Base-by-base conservation (phyloP, 2,329 filamentous ascomycete genomes). In the Aspergillus sp. region DNA sequence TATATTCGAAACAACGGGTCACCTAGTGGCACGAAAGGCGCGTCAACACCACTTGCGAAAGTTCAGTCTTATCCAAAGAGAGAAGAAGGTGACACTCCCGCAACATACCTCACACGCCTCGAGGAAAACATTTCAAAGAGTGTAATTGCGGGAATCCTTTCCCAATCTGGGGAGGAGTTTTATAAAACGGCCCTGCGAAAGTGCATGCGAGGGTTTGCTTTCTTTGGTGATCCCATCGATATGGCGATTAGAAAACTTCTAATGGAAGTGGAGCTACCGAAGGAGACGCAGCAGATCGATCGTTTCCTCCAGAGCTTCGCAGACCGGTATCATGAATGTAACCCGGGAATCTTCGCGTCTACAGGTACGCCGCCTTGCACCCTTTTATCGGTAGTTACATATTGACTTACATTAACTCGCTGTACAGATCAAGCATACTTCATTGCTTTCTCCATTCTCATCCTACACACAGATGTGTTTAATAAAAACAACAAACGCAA, bases 401-500 rank as follows among this genome's bases (percentile, higher is more conserved):
- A 17, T 22, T 34, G 5, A 32, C 20, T 30, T 26, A n/a, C 26
- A 45, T 15, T 48, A 9, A 34, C 24, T 39, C 7, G 4, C n/a
- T 22, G 18, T 60, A 20, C 62, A 66, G 95, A 98, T 68, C 91
- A 97, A 76, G 93, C 95, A n/a, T 97, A 98, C 73, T 96, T 98
- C 68, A 93, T 98, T 62, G 92, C 93, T 15, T 99, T 99, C 71
- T 98, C 93, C 2, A 86, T 99, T 56, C 84, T 99, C 58, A 97
- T 99, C 65, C 81, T 99, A 34, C 95, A 99, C 68, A 98, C 95
- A 0, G 95, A 99, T 71, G 91, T 96, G n/a, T 98, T 98, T 85
- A 99, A 99, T 81, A 96, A 96, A 76, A 99, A 98, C 79, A 98
- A 98, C 78, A 98, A 98, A 78, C 85, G 95, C 74, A 99, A 99